A percentile compares a stretch with the other conserved stretches of the same genome.
These are phyloP conservation scores for Wickerhamiella dianesei DNA, from an alignment of 805 yeast genomes.

Conservation along the genomic window DNA sequence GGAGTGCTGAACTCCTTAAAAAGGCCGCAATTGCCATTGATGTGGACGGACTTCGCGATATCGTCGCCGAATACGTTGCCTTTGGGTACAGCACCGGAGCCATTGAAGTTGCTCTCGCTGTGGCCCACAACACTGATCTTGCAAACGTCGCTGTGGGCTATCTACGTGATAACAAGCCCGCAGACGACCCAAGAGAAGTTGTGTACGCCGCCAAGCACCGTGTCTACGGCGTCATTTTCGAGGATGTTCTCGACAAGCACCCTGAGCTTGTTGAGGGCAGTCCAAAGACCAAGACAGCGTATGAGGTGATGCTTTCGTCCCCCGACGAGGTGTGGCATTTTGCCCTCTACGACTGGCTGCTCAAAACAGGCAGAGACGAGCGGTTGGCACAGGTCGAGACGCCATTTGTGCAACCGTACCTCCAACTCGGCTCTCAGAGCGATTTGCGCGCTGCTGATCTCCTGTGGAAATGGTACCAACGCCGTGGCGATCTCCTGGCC, in stretches of 20 bases:
- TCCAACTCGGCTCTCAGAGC: slow-evolving; percentile 36
- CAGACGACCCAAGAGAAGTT: slow-evolving; percentile 38
- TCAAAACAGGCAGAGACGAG: slow-evolving; percentile 61
- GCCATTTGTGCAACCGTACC: slow-evolving; percentile 62
- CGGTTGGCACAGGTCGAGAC: slow-evolving; percentile 69
- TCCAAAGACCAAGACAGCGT: slow-evolving; percentile 46
- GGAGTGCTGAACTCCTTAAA: slow-evolving; percentile 64
- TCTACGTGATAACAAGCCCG: slow-evolving; percentile 37
- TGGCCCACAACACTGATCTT: slow-evolving; percentile 56
- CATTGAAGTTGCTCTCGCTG: slow-evolving; percentile 62
- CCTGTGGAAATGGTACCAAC: slow-evolving; percentile 80
- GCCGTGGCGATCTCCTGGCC: slow-evolving; percentile 57
- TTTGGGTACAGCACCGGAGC: slow-evolving; percentile 76
- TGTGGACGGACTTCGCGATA: slow-evolving; percentile 67
- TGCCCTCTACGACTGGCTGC: slow-evolving; percentile 86
- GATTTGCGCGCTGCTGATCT: slow-evolving; percentile 66
- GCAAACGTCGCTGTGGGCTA: slow-evolving; percentile 46
- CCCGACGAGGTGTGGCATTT: slow-evolving; percentile 81
- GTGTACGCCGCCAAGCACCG: slow-evolving; percentile 40
- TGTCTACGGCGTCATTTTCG: slow-evolving; percentile 63
- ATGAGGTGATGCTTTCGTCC: slow-evolving; percentile 57
- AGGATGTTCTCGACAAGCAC: slow-evolving; percentile 42
- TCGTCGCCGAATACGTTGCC: slow-evolving; percentile 62
- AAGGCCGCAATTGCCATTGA: slow-evolving; percentile 67
- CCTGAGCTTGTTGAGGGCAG: slow-evolving; percentile 37